phyloP scores from a whole-genome alignment of 352 stramenopile species.

The Globisporangium echinulatum region DNA sequence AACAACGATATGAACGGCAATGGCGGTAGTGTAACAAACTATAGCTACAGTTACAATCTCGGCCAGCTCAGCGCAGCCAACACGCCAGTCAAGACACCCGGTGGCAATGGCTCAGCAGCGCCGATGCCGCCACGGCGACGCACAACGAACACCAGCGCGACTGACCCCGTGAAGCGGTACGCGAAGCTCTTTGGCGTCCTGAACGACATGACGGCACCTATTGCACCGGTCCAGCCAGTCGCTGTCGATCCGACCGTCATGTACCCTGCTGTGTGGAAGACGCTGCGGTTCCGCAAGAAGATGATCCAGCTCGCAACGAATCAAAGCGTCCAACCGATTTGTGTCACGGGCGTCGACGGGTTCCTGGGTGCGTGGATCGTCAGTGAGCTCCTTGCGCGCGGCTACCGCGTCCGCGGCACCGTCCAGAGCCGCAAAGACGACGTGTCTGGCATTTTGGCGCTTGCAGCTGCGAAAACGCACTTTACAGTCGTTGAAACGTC shows the following conservation, averaged over 20 bases:
- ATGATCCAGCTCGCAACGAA: constrained; percentile 70
- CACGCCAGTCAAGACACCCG: constrained; percentile 10
- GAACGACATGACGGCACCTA: constrained; percentile 4
- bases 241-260: constrained; percentile 23
- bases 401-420: constrained; percentile 79
- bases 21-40: not conserved
- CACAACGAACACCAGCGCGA: not conserved
- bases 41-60: constrained; percentile 14
- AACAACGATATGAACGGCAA: constrained; percentile 10
- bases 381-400: constrained; percentile 61
- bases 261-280: constrained; percentile 80
- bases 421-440: constrained; percentile 85
- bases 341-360: constrained; percentile 80
- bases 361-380: constrained; percentile 86
- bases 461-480: constrained; percentile 71
- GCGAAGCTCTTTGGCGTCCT: constrained; percentile 16
- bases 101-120: not conserved
- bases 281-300: constrained; percentile 76
- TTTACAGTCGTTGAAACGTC: constrained; percentile 86
- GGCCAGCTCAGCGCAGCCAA: constrained; percentile 5
- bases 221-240: not conserved
- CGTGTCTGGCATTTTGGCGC: constrained; percentile 64
- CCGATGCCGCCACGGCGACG: constrained; percentile 6
- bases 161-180: constrained; percentile 13
- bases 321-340: constrained; percentile 75